A percentile compares a stretch with the other conserved stretches of the same genome.
phyloP scores from a whole-genome alignment of 164 flowering plant genomes.

The Magnolia changhungtana region DNA sequence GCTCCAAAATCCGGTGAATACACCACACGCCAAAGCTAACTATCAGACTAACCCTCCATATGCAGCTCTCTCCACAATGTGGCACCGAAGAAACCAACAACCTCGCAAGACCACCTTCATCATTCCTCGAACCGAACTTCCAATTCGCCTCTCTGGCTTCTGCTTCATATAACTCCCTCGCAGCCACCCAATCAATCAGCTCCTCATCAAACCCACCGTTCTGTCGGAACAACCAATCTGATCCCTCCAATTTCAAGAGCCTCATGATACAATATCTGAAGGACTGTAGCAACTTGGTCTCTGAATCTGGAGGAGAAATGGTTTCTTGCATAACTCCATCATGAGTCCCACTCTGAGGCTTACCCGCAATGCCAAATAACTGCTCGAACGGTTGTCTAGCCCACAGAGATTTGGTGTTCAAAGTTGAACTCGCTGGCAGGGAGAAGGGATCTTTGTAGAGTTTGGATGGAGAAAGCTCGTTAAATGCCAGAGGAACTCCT shows the following conservation, averaged over 20 bases:
- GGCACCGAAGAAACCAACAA: slow-evolving; percentile 50
- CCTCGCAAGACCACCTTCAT: slow-evolving; percentile 31
- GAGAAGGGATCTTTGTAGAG: slow-evolving; percentile 48
- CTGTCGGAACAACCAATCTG: slow-evolving; percentile 85
- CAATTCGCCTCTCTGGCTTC: slow-evolving; percentile 48
- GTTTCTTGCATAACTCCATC: slow-evolving; percentile 21
- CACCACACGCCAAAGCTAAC: slow-evolving; percentile 99
- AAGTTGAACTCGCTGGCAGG: slow-evolving; percentile 31
- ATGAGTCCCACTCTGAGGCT: slow-evolving; percentile 21
- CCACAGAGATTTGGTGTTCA: slow-evolving; percentile 70
- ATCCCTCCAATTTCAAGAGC: slow-evolving; percentile 84
- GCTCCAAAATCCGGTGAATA: slow-evolving; percentile 79
- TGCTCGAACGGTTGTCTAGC: slow-evolving; percentile 88
- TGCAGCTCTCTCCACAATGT: slow-evolving; percentile 82
- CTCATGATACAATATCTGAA: slow-evolving; percentile 64
- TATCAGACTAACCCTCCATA: slow-evolving; percentile 67
- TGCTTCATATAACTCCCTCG: slow-evolving; percentile 74
- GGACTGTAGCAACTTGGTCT: slow-evolving; percentile 68
- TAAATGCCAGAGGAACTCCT: slow-evolving; percentile 49
- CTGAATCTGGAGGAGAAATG: slow-evolving; percentile 41
- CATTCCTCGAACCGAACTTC: slow-evolving; percentile 40
- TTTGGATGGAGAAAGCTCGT: slow-evolving; percentile 60
- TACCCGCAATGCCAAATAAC: slow-evolving; percentile 68
- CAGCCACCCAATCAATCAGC: slow-evolving; percentile 80
- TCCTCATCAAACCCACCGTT: slow-evolving; percentile 67